Evolutionary conservation across 805 yeast genomes (phyloP), one percentile per base, ranked within the genome.

Genomic region (Kazachstania taianensis): DNA sequence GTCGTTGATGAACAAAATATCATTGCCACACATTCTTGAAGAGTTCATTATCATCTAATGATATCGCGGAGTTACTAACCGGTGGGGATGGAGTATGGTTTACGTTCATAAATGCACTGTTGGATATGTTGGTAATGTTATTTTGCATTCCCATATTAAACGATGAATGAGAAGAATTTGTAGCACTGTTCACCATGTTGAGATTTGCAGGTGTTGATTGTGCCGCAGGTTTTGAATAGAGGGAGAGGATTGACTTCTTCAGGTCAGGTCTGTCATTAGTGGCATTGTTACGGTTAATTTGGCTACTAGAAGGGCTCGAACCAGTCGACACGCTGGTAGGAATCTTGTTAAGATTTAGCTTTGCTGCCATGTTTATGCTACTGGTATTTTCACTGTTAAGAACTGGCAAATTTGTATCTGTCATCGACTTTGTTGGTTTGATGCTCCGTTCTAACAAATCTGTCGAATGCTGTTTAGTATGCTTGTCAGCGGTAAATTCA

Each of bases 161-260:
- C 13, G 22, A 15, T 24, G 24, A 7, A 9, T 13, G 13, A 13
- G 28, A 7, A 12, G 28, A 10, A 10, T 34, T 28, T n/a, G 19
- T 29, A 19, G 14, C 27, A 36, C 20, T 35, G n/a, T 27, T 32
- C 15, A 25, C 27, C 20, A 23, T 35, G 10, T 32, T 30, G 15
- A 35, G 28, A n/a, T 20, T 33, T 15, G 30, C 38, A 22, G 35
- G 20, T 8, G 28, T 27, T 27, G 49, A 22, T 14, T 28, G 24
- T 15, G 28, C 16, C 17, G 41, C 32, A 5, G 69, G 81, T 2
- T 82, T 72, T 1, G 94, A 74, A 57, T 92, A 92, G 36, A 92
- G 68, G 17, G 96, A 85, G 40, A 92, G 62, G 41, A 92, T 92
- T 1, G 96, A 84, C 61, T 84, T 84, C 54, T 92, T 92, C 57